Evolutionary conservation across 768 basidiomycete genomes (phyloP), one percentile per base, ranked within the genome.

Genomic region (Phlebiopsis gigantea): DNA sequence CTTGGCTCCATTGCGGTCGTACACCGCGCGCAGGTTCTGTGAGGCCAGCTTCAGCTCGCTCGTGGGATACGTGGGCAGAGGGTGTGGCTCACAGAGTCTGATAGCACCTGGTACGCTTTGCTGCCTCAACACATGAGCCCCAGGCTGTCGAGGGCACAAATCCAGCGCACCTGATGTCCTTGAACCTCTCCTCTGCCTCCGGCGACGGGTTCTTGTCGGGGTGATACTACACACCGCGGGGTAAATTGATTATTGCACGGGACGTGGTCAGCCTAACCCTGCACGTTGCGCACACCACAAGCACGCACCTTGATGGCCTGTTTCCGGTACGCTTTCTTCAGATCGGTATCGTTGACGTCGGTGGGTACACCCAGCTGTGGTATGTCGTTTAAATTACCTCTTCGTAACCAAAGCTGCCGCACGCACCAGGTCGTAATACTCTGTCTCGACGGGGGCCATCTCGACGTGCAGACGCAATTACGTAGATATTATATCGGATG

Each of bases 101-200:
- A 88, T 26, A 93, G 76, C 57, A 97, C 87, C 72, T 95, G 93
- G 70, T 98, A 98, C 52, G 96, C 96, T 82, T 96, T 94, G 69
- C 92, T 92, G 63, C 34, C 34, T 28, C 62, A 45, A 55, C 57
- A 46, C 9, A 45, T 29, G 19, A 53, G 58, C 10, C 51, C n/a
- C 8, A 15, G n/a, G n/a, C n/a, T 34, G 17, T 39, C 2, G 3
- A 17, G 15, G 22, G n/a, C 8, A 31, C 39, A 31, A 19, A 29
- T 28, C 8, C 51, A 39, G 60, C 71, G 56, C 63, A 86, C 90
- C 92, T 93, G 66, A 99, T 91, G 46, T 97, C 91, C 73, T 98
- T 96, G 77, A 99, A 99, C 76, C 86, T 94, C 69, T 90, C 88
- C 68, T 94, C 93, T 1, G 96, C 97, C 65, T 93, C 92, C n/a